A percentile compares a stretch with the other conserved stretches of the same genome.
Evolutionary conservation across 1,139 yeast genomes (phyloP).

Genomic region (Saccharomyces uvarum): DNA sequence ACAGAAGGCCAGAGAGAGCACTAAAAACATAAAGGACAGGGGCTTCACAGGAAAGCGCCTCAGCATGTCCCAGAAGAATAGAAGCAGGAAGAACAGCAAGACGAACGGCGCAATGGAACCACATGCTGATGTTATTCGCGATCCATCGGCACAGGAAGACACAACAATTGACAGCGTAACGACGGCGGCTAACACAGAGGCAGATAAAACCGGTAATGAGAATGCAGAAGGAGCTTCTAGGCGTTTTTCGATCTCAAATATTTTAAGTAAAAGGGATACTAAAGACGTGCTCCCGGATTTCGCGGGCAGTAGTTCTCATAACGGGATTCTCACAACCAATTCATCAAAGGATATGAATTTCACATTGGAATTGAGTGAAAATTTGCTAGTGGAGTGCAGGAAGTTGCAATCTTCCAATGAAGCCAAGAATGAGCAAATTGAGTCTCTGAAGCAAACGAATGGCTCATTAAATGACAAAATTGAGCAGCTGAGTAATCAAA

Average conservation of each 20-base stretch:
- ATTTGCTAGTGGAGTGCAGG: slow-evolving; percentile 70
- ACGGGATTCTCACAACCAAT: slow-evolving; percentile 11
- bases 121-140: neutral
- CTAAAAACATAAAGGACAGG: neutral
- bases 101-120: neutral
- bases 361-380: slow-evolving; percentile 77
- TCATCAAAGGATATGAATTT: slow-evolving; percentile 52
- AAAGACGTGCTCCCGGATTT: slow-evolving; percentile 29
- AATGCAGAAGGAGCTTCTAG: slow-evolving; percentile 12
- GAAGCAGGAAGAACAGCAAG: neutral
- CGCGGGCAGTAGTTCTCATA: slow-evolving; percentile 24
- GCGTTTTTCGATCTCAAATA: slow-evolving; percentile 24
- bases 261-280: slow-evolving; percentile 28
- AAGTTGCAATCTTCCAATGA: slow-evolving; percentile 65
- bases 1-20: neutral
- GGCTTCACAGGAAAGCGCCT: neutral
- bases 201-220: slow-evolving; percentile 8
- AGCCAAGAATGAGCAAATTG: slow-evolving; percentile 40
- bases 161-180: neutral
- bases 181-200: neutral
- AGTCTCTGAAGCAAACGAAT: slow-evolving; percentile 40
- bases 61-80: neutral
- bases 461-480: slow-evolving; percentile 8
- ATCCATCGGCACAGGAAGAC: neutral
- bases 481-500: neutral